phyloP scores from a whole-genome alignment of 2,329 filamentous ascomycete genomes.

The Nigrospora osmanthi region DNA sequence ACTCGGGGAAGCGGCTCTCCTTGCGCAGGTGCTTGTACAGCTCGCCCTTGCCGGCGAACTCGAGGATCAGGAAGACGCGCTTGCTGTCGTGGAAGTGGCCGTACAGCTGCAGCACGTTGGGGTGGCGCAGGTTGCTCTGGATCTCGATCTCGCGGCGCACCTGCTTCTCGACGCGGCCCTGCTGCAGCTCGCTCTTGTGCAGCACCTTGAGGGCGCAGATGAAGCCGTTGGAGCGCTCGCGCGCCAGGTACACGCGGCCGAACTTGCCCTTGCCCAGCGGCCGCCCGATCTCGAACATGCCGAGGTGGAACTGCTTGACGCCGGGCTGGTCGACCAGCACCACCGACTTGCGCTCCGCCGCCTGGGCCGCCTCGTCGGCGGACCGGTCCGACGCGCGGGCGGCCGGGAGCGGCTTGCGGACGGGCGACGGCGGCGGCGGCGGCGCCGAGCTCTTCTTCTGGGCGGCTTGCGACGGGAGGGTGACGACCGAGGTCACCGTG shows the following conservation, averaged over 20 bases:
- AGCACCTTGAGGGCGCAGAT: conserved; percentile 82
- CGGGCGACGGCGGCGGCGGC: conserved; percentile 47
- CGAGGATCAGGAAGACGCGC: conserved; percentile 78
- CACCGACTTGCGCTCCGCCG: conserved; percentile 39
- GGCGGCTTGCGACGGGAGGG: conserved; percentile 58
- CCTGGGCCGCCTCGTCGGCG: conserved; percentile 39
- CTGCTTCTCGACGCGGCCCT: conserved; percentile 76
- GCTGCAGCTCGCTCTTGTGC: conserved; percentile 75
- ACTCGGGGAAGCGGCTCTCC: conserved; percentile 74
- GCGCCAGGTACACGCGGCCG: conserved; percentile 76
- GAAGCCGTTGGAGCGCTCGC: conserved; percentile 71
- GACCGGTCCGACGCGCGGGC: conserved; percentile 26
- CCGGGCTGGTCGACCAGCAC: conserved; percentile 49
- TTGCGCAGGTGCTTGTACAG: conserved; percentile 79
- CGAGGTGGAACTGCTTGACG: conserved; percentile 68
- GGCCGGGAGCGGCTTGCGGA: conserved; percentile 39
- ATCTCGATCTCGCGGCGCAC: conserved; percentile 85
- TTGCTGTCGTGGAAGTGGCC: conserved; percentile 87
- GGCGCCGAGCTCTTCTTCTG: conserved; percentile 40
- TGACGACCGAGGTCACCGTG: conserved; percentile 54
- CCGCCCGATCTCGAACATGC: conserved; percentile 90
- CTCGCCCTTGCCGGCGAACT: conserved; percentile 80
- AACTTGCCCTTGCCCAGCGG: conserved; percentile 85
- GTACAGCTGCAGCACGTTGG: conserved; percentile 76
- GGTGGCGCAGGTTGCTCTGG: conserved; percentile 78